phyloP scores from a whole-genome alignment of 768 basidiomycete species.

The Boletus pseudopeckii region DNA sequence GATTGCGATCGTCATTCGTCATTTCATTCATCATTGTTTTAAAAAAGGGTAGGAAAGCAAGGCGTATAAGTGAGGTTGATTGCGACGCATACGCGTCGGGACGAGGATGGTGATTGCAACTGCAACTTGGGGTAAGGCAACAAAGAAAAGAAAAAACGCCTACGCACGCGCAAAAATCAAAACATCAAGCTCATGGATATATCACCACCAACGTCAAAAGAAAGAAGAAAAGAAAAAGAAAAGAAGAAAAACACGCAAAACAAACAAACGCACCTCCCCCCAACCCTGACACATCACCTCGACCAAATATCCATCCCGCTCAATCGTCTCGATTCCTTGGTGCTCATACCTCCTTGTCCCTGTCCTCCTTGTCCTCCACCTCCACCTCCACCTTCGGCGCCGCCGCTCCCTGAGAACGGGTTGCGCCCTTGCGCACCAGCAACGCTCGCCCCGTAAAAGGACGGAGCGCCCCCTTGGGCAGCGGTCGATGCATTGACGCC shows the following conservation, averaged over 20 bases:
- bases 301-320: constrained; percentile 75
- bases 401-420: constrained; percentile 34
- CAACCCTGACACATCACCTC: constrained; percentile 43
- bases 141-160: not conserved
- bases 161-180: not conserved
- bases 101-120: not conserved
- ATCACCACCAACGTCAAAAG: constrained; percentile 2
- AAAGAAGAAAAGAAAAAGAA: not conserved
- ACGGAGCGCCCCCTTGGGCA: constrained; percentile 36
- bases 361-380: constrained; percentile 27
- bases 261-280: not conserved
- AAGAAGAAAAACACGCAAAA: not conserved
- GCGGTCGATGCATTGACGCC: constrained; percentile 29
- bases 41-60: not conserved
- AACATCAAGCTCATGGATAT: constrained; percentile 12
- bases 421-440: constrained; percentile 46
- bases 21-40: constrained; percentile 5
- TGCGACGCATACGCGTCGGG: not conserved
- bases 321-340: constrained; percentile 58
- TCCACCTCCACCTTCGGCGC: constrained; percentile 23
- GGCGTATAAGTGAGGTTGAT: not conserved
- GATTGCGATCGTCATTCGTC: constrained; percentile 2
- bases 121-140: not conserved
- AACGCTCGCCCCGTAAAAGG: constrained; percentile 65
- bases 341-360: constrained; percentile 31